Conservation (phyloP, 169 alveolate genomes). For the Perkinsus marinus region DNA sequence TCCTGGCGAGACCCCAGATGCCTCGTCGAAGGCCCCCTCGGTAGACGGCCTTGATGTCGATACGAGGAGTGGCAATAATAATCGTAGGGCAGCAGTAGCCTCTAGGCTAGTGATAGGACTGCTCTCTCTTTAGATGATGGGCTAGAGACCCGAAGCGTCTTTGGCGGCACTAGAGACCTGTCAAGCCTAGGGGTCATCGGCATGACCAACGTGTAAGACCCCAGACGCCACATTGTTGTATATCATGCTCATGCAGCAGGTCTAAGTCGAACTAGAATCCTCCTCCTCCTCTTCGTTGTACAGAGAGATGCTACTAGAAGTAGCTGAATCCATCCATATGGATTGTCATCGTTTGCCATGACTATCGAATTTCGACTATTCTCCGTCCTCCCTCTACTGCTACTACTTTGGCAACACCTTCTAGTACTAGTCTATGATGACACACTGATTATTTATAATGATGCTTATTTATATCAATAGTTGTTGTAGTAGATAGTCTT, state of each 20-base stretch:
- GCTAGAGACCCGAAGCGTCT: not conserved
- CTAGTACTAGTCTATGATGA: too few relatives aligned
- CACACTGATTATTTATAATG: not conserved
- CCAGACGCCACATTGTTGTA: not conserved
- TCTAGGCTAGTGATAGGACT: not conserved
- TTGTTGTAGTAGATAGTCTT: not conserved
- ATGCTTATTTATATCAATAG: not conserved
- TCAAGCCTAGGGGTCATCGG: not conserved
- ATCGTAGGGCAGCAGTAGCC: not conserved
- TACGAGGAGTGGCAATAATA: not conserved
- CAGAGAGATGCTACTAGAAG: not conserved
- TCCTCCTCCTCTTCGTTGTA: not conserved
- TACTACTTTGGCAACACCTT: too few relatives aligned
- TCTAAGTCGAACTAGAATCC: not conserved
- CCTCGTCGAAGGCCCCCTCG: not conserved
- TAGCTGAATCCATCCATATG: not conserved
- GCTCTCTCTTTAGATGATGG: not conserved
- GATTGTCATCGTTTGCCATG: not conserved
- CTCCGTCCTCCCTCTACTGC: too few relatives aligned
- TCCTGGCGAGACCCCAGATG: not conserved
- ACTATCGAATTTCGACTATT: not conserved
- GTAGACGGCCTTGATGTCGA: not conserved
- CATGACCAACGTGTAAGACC: not conserved
- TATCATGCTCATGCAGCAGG: not conserved
- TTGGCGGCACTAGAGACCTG: not conserved